phyloP scores from a whole-genome alignment of 345 rosid genomes.

The Eucalyptus guilfoylei region DNA sequence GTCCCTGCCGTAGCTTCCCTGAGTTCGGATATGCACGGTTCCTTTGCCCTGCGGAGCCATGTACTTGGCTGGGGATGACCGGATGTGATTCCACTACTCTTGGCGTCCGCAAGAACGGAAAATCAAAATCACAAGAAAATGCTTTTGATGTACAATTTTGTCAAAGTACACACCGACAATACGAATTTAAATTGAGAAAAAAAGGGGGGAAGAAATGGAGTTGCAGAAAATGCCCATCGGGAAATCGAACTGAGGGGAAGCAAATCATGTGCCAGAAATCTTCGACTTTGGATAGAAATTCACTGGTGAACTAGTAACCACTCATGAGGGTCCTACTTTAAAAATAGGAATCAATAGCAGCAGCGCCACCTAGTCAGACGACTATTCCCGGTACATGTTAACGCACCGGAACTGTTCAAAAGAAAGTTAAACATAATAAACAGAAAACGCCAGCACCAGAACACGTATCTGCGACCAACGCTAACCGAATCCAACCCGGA shows the following conservation, averaged over 20 bases:
- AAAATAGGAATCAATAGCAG: background rate
- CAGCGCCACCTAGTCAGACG: background rate
- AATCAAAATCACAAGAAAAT: background rate
- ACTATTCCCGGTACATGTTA: background rate
- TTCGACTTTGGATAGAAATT: background rate
- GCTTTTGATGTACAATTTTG: background rate
- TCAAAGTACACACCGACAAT: background rate
- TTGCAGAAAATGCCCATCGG: background rate
- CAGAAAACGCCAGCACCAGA: background rate
- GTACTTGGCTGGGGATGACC: background rate
- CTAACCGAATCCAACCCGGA: background rate
- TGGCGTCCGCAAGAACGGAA: background rate
- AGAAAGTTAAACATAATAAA: background rate
- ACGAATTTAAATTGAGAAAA: background rate
- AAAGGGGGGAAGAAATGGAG: fast-evolving
- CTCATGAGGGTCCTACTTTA: background rate
- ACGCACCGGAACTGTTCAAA: background rate
- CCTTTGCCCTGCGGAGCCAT: background rate
- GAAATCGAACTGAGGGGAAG: background rate
- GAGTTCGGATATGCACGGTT: background rate
- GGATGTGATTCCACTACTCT: background rate
- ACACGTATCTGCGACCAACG: background rate
- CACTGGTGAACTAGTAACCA: background rate
- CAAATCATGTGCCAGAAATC: background rate
- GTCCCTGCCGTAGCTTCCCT: background rate